These are phyloP conservation scores for Phytophthora uliginosa DNA, from an alignment of 352 stramenopile species.

Conservation along the genomic window DNA sequence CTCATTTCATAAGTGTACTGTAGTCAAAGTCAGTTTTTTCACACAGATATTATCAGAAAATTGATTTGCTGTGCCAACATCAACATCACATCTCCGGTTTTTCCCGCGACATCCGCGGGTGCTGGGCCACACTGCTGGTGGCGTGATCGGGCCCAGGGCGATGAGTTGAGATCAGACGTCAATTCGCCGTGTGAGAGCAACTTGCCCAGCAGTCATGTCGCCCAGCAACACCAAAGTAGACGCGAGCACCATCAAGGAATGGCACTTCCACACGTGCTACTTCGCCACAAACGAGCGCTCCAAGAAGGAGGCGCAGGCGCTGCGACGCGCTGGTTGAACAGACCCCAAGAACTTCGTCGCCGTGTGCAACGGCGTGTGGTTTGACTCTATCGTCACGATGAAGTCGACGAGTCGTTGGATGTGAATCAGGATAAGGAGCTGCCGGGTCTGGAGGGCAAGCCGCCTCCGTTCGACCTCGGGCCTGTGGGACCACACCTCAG, in stretches of 20 bases:
- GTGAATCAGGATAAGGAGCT: conserved; percentile 46
- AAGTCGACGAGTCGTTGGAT: no score
- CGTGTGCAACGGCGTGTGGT: conserved; percentile 66
- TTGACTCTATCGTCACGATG: no score
- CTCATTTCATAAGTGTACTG: no score
- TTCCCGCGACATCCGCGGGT: no score
- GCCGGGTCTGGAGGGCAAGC: conserved; percentile 34
- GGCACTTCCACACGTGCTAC: conserved; percentile 84
- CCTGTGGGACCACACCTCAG: conserved; percentile 71
- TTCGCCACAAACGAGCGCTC: conserved; percentile 56
- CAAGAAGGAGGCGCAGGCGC: conserved; percentile 48
- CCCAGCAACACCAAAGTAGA: conserved; percentile 15
- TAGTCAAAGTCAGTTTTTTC: no score
- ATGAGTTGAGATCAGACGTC: not conserved
- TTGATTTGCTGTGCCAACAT: no score
- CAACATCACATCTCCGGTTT: no score
- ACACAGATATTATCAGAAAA: no score
- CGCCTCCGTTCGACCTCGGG: conserved; percentile 62
- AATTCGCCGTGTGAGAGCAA: conserved; percentile 8
- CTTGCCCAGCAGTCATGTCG: conserved; percentile 6
- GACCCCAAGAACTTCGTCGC: conserved; percentile 64
- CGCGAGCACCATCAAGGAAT: conserved; percentile 61
- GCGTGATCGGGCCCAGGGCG: no score
- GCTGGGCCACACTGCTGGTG: no score
- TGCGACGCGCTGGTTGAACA: conserved; percentile 62